Conservation (phyloP, 768 basidiomycete genomes). For the Postia placenta region DNA sequence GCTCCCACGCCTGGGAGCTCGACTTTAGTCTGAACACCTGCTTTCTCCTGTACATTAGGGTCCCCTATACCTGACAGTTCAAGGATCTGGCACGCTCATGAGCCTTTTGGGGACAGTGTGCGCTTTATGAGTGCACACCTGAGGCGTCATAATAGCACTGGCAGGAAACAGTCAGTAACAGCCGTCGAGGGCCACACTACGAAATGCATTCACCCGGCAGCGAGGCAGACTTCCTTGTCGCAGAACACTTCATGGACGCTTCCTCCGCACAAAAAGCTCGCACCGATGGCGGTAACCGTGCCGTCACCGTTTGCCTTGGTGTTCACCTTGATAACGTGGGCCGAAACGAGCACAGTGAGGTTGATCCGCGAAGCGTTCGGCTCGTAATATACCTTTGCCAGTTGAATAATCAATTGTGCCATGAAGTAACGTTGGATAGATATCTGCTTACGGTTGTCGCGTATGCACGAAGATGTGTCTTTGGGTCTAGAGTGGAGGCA, state of each 20-base stretch:
- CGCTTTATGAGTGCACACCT: not conserved
- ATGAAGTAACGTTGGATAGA: too few species aligned
- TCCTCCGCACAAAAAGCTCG: constrained; percentile 27
- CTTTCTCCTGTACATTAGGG: constrained; percentile 35
- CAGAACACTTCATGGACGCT: constrained; percentile 26
- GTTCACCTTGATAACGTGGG: not conserved
- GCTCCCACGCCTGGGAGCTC: constrained; percentile 77
- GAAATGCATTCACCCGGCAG: constrained; percentile 23
- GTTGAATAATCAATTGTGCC: not conserved
- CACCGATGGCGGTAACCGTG: constrained; percentile 26
- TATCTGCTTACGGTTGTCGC: not conserved
- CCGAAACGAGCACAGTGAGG: constrained; percentile 1
- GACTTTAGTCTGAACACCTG: constrained; percentile 43
- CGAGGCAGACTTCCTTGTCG: constrained; percentile 38
- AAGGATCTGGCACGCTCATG: constrained; percentile 3
- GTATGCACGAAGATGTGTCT: not conserved
- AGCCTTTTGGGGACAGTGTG: not conserved
- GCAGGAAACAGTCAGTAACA: not conserved
- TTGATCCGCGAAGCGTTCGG: not conserved
- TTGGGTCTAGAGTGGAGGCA: not conserved
- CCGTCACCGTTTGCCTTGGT: not conserved
- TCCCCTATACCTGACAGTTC: constrained; percentile 60
- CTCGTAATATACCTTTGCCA: not conserved
- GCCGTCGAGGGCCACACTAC: not conserved
- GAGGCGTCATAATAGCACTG: constrained; percentile 8